Conservation (phyloP, 1,139 yeast genomes). For the Saccharomyces hybrid region DNA sequence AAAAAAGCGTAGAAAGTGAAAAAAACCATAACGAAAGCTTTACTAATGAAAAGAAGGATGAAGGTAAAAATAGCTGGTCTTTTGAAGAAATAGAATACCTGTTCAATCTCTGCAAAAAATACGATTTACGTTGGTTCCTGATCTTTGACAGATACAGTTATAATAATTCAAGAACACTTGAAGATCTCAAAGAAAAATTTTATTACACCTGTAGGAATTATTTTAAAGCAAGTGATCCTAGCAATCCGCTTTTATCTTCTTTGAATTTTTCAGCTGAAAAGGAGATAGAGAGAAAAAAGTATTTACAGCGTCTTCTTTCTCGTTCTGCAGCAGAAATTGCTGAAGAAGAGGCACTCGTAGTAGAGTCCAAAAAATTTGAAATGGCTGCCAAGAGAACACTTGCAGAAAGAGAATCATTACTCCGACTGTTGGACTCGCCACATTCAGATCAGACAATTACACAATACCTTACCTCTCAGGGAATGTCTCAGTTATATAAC, state of each 20-base stretch:
- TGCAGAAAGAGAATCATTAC: slow-evolving; percentile 69
- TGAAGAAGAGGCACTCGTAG: slow-evolving; percentile 88
- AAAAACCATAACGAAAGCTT: background rate
- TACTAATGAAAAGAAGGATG: slow-evolving; percentile 7
- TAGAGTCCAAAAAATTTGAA: slow-evolving; percentile 89
- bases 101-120: slow-evolving; percentile 62
- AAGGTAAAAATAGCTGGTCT: slow-evolving; percentile 43
- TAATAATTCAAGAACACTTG: slow-evolving; percentile 36
- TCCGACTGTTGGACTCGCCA: slow-evolving; percentile 81
- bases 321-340: slow-evolving; percentile 96
- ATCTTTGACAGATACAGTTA: slow-evolving; percentile 65
- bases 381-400: slow-evolving; percentile 87
- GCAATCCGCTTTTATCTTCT: slow-evolving; percentile 35
- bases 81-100: slow-evolving; percentile 71
- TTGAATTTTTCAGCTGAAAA: slow-evolving; percentile 54
- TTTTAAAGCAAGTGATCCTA: slow-evolving; percentile 31
- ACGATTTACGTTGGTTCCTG: slow-evolving; percentile 83
- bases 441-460: slow-evolving; percentile 58
- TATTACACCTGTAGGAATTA: slow-evolving; percentile 48
- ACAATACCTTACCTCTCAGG: slow-evolving; percentile 81
- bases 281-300: slow-evolving; percentile 73
- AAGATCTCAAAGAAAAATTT: slow-evolving; percentile 77
- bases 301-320: slow-evolving; percentile 64
- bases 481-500: slow-evolving; percentile 77
- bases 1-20: slow-evolving; percentile 8